phyloP scores from a whole-genome alignment of 129 eudicot species.

The Dittrichia graveolens region DNA sequence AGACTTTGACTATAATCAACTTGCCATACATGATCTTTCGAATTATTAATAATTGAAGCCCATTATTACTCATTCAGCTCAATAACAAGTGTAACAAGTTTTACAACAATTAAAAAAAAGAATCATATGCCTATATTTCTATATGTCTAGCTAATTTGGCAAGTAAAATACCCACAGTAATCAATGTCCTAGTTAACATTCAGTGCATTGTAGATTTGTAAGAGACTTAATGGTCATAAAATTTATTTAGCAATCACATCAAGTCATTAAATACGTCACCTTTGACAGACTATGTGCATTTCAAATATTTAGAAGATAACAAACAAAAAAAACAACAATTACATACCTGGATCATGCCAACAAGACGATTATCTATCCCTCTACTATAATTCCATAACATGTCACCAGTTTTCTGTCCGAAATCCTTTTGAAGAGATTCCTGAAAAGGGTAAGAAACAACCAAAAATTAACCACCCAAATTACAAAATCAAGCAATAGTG shows the following conservation, averaged over 20 bases:
- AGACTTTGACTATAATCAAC: neutral
- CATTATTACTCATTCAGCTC: neutral
- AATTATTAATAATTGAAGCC: neutral
- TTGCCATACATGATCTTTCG: too few relatives aligned
- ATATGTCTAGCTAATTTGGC: neutral
- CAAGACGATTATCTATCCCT: slow-evolving; percentile 76
- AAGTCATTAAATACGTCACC: neutral
- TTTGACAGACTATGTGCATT: neutral
- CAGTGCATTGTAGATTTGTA: neutral
- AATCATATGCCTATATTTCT: neutral
- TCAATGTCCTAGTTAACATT: neutral
- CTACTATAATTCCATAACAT: slow-evolving; percentile 90
- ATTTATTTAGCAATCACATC: neutral
- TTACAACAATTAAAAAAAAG: neutral
- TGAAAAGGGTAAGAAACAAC: slow-evolving; percentile 33
- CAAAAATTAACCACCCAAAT: slow-evolving; percentile 12
- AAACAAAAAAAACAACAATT: neutral
- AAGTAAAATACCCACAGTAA: neutral
- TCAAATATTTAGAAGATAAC: neutral
- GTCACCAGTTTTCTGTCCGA: slow-evolving; percentile 91
- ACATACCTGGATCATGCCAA: slow-evolving; percentile 85
- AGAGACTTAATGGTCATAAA: neutral
- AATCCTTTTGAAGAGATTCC: slow-evolving; percentile 94
- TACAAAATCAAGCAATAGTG: neutral
- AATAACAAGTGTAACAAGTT: slow-evolving; percentile 9